Evolutionary conservation across 495 filamentous ascomycete genomes (phyloP).

Genomic region (Glonium stellatum): DNA sequence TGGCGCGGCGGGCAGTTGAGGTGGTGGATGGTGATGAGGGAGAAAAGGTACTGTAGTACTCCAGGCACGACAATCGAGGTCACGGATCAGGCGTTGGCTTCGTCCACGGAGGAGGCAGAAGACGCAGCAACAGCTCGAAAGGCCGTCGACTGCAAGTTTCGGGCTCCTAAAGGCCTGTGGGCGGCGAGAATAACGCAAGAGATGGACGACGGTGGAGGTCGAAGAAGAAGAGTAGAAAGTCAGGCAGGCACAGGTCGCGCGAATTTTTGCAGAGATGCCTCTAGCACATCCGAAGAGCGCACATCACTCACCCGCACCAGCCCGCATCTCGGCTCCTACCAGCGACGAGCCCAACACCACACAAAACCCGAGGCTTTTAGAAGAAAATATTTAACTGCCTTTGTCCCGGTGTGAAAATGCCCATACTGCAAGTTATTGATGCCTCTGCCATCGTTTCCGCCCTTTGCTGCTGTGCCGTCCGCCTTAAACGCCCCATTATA

Average conservation of each 20-base stretch:
- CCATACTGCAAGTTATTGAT: no score
- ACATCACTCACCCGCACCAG: background rate
- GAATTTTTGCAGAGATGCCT: background rate
- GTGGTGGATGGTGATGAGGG: background rate
- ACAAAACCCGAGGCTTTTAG: background rate
- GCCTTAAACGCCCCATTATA: background rate
- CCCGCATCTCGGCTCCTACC: background rate
- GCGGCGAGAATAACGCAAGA: background rate
- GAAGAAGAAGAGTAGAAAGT: background rate
- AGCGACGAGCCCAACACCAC: background rate
- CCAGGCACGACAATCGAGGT: constrained; percentile 7
- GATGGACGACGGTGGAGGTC: background rate
- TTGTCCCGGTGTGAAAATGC: background rate
- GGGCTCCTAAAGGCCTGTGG: background rate
- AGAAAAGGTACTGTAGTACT: background rate
- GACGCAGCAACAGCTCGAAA: background rate
- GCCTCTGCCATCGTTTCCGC: no score
- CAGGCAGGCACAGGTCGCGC: background rate
- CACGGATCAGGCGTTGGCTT: background rate
- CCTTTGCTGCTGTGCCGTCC: background rate
- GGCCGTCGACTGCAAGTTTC: background rate
- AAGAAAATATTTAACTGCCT: background rate
- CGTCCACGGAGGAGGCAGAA: background rate
- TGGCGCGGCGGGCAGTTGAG: background rate
- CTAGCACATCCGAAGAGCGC: background rate